These are phyloP conservation scores for Colletotrichum falcatum DNA, from an alignment of 2,329 filamentous ascomycete species.

Conservation along the genomic window DNA sequence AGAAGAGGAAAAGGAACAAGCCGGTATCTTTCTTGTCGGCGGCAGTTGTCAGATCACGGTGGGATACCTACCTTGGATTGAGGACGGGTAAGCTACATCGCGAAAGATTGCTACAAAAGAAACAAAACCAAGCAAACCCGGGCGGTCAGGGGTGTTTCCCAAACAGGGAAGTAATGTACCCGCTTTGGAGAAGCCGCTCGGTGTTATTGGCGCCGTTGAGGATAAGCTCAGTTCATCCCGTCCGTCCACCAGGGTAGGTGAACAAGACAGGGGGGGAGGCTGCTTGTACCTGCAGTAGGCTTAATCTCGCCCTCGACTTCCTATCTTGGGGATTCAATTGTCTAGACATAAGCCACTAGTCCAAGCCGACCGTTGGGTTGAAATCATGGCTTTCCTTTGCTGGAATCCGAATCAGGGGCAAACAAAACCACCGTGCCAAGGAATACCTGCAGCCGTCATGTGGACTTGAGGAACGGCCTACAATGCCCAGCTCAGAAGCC, in stretches of 20 bases:
- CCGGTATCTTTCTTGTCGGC: constrained; percentile 13
- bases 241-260: constrained; percentile 8
- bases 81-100: neutral
- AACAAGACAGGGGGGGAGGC: neutral
- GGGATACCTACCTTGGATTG: constrained; percentile 1
- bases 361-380: neutral
- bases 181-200: neutral
- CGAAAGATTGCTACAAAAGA: too few relatives aligned
- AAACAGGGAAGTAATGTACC: constrained; percentile 13
- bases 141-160: constrained; percentile 8
- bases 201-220: constrained; percentile 12
- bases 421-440: constrained; percentile 10
- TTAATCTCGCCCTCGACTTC: too few relatives aligned
- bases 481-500: constrained; percentile 15
- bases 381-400: neutral
- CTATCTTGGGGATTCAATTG: neutral
- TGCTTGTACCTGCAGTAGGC: constrained; percentile 35
- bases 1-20: neutral
- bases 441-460: constrained; percentile 16
- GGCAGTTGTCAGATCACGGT: constrained; percentile 28
- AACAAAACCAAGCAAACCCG: too few relatives aligned
- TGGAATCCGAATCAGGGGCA: constrained; percentile 17
- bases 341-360: neutral
- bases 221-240: constrained; percentile 31
- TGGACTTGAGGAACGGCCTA: neutral